phyloP scores from a whole-genome alignment of 208 protist species.

The Leishmania arabica region DNA sequence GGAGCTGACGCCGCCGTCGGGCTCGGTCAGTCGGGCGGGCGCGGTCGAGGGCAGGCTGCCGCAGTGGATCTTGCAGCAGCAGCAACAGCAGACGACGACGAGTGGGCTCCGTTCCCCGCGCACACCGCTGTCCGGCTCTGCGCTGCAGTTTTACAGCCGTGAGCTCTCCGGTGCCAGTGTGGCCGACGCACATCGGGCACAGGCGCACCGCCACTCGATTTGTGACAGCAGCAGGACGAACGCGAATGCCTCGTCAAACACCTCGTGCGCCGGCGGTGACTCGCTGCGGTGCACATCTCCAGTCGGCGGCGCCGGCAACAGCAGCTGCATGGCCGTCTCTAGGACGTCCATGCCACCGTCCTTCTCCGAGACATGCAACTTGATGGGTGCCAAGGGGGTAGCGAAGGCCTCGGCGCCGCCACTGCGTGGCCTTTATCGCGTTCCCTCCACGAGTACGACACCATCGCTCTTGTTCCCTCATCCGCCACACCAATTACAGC shows the following conservation, averaged over 20 bases:
- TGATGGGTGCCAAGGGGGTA: neutral
- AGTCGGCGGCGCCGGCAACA: neutral
- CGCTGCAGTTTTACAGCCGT: neutral
- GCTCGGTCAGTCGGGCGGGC: neutral
- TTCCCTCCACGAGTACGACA: neutral
- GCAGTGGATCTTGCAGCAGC: neutral
- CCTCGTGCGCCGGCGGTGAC: neutral
- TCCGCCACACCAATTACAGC: neutral
- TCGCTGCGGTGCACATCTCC: slow-evolving; percentile 4
- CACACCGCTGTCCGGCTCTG: neutral
- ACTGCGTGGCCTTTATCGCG: neutral
- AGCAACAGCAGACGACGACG: slow-evolving; percentile 1
- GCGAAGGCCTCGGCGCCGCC: neutral
- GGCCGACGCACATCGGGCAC: neutral
- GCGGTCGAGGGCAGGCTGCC: neutral
- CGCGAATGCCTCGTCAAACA: neutral
- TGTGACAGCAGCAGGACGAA: neutral
- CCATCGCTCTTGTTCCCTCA: neutral
- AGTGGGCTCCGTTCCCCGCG: neutral
- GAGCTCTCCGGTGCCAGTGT: neutral
- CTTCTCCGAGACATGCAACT: neutral
- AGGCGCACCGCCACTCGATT: neutral
- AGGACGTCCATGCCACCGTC: neutral
- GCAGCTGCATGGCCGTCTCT: neutral
- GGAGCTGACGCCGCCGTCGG: neutral